phyloP scores from a whole-genome alignment of 2,329 filamentous ascomycete species.

The Blastomyces silverae region DNA sequence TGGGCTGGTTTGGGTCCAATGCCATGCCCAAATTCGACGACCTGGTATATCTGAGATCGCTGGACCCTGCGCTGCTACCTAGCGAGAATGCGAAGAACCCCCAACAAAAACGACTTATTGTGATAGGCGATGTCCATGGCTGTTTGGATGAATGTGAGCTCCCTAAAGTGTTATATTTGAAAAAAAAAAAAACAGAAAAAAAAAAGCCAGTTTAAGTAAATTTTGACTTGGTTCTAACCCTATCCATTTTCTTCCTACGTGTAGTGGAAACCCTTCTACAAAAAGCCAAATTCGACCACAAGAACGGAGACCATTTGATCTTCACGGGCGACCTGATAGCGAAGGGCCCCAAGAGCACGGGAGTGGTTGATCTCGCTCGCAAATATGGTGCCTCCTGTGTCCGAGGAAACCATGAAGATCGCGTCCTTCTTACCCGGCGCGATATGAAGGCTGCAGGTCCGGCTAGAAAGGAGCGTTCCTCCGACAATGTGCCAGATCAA shows the following conservation, averaged over 20 bases:
- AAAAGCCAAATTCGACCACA: constrained; percentile 55
- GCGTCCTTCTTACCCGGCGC: constrained; percentile 61
- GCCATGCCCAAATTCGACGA: constrained; percentile 44
- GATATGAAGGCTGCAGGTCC: constrained; percentile 30
- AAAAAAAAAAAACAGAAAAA: neutral
- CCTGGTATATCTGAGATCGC: constrained; percentile 45
- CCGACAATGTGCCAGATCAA: constrained; percentile 14
- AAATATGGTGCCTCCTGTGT: constrained; percentile 69
- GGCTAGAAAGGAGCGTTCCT: neutral
- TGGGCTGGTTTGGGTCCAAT: constrained; percentile 45
- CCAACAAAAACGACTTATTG: constrained; percentile 56
- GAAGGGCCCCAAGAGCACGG: constrained; percentile 77
- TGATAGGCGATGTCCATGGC: constrained; percentile 91
- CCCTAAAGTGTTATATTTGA: neutral
- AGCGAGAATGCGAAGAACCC: constrained; percentile 27
- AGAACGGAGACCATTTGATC: constrained; percentile 63
- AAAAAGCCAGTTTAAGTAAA: neutral
- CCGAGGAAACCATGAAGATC: constrained; percentile 88
- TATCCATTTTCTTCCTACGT: constrained; percentile 10
- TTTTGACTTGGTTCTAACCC: constrained; percentile 11
- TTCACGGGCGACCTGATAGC: constrained; percentile 72
- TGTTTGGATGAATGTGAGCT: constrained; percentile 59
- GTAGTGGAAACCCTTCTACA: constrained; percentile 54
- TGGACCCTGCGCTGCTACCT: constrained; percentile 46
- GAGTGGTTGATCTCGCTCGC: constrained; percentile 70